A percentile compares a stretch with the other conserved stretches of the same genome.
phyloP scores from a whole-genome alignment of 805 yeast species.

The Torulaspora delbrueckii region DNA sequence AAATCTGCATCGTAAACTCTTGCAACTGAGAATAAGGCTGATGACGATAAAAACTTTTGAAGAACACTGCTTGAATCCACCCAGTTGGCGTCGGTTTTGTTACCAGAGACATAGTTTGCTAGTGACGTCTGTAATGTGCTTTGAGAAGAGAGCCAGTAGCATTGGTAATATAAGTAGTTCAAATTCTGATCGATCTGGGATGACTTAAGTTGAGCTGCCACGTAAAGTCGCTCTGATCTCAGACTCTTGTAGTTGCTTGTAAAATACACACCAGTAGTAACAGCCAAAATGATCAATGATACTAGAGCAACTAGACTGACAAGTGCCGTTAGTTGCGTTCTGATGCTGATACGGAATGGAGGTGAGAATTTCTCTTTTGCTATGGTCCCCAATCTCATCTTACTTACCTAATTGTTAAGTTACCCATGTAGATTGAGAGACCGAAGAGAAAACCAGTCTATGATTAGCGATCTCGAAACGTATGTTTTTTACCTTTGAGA shows the following conservation, averaged over 20 bases:
- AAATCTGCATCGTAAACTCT: constrained; percentile 61
- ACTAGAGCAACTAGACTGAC: constrained; percentile 66
- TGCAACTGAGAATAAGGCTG: constrained; percentile 59
- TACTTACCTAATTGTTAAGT: background rate
- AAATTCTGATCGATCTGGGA: constrained; percentile 71
- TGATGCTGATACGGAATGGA: constrained; percentile 56
- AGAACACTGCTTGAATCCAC: constrained; percentile 42
- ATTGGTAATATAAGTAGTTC: constrained; percentile 60
- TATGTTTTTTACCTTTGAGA: background rate
- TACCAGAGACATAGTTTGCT: constrained; percentile 65
- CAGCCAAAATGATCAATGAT: constrained; percentile 66
- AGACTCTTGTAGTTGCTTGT: constrained; percentile 54
- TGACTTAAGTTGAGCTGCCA: constrained; percentile 76
- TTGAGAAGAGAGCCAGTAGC: constrained; percentile 56
- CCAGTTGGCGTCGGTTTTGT: constrained; percentile 50
- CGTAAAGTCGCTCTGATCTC: constrained; percentile 65
- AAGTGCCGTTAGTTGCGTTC: constrained; percentile 68
- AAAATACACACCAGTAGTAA: constrained; percentile 73
- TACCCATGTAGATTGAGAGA: background rate
- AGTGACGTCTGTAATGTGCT: constrained; percentile 59
- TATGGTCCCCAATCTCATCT: constrained; percentile 4
- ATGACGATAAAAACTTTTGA: constrained; percentile 59
- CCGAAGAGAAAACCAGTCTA: background rate
- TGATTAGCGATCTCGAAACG: background rate
- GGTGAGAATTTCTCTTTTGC: constrained; percentile 17